A percentile compares a stretch with the other conserved stretches of the same genome.
phyloP scores from a whole-genome alignment of 2,329 filamentous ascomycete genomes.

The Stachybotrys elegans region DNA sequence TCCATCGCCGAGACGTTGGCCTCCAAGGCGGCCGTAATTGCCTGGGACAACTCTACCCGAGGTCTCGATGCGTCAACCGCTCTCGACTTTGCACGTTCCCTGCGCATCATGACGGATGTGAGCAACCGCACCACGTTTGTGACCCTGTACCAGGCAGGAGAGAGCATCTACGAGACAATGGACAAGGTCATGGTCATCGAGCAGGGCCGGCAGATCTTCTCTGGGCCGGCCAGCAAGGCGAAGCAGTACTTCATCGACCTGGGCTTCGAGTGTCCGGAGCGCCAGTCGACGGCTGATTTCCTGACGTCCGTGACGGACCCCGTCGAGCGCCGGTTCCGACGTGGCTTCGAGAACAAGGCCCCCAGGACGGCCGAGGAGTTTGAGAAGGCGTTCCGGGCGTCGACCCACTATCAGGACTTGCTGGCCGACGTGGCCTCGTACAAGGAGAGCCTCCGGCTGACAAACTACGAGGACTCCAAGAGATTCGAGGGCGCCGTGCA shows the following conservation, averaged over 20 bases:
- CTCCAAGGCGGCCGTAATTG: conserved; percentile 66
- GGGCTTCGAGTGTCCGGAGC: conserved; percentile 63
- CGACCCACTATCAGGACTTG: conserved; percentile 53
- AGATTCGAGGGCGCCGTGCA: conserved; percentile 63
- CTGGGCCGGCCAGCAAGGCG: conserved; percentile 55
- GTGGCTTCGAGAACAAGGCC: conserved; percentile 56
- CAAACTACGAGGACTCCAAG: conserved; percentile 54
- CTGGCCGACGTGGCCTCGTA: conserved; percentile 52
- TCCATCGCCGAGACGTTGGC: conserved; percentile 74
- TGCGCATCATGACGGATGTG: conserved; percentile 71
- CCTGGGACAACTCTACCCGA: conserved; percentile 76
- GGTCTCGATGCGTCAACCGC: conserved; percentile 78
- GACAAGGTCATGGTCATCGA: conserved; percentile 80
- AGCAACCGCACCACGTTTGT: conserved; percentile 52
- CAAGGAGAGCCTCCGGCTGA: conserved; percentile 39
- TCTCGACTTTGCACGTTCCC: conserved; percentile 67
- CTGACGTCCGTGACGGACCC: conserved; percentile 45
- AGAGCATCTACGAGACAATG: conserved; percentile 49
- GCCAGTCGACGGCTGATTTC: conserved; percentile 54
- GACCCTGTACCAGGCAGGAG: conserved; percentile 37
- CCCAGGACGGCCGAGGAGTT: conserved; percentile 67
- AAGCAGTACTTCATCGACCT: conserved; percentile 62
- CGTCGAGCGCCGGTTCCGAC: conserved; percentile 61
- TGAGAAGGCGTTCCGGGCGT: conserved; percentile 59
- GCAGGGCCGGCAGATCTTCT: conserved; percentile 62